These are phyloP conservation scores for Russula foetens DNA, from an alignment of 768 basidiomycete species.

Conservation along the genomic window DNA sequence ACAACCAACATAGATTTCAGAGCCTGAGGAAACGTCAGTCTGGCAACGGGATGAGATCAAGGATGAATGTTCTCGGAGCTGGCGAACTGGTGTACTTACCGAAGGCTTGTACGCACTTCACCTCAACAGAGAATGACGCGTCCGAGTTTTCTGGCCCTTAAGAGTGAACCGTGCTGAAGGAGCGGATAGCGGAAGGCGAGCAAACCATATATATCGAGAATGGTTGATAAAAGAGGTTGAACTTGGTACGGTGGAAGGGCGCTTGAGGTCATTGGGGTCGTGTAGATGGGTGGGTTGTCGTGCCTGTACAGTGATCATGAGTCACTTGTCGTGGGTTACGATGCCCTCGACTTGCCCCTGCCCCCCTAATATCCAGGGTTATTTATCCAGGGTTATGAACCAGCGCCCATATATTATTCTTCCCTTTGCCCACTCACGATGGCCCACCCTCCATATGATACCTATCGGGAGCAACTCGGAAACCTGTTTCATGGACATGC, in stretches of 20 bases:
- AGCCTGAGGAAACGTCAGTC: constrained; percentile 36
- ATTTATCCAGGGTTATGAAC: background rate
- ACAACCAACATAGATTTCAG: constrained; percentile 82
- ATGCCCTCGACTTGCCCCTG: too few relatives aligned
- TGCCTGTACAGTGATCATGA: too few relatives aligned
- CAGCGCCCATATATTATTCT: background rate
- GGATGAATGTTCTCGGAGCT: background rate
- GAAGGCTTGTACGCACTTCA: constrained; percentile 26
- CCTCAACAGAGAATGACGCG: constrained; percentile 9
- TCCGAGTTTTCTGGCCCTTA: constrained; percentile 21
- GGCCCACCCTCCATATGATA: constrained; percentile 3
- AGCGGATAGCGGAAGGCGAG: background rate
- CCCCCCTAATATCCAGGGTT: background rate
- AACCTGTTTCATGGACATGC: constrained; percentile 11
- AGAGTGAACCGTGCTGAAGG: constrained; percentile 10
- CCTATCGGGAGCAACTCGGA: constrained; percentile 16
- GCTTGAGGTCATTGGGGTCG: constrained; percentile 30
- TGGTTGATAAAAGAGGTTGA: constrained; percentile 37
- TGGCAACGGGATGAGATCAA: background rate
- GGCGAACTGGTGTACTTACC: constrained; percentile 15
- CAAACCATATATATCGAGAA: constrained; percentile 22
- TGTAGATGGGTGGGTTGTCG: too few relatives aligned
- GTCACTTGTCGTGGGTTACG: too few relatives aligned
- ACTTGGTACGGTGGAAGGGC: constrained; percentile 60
- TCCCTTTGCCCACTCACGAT: background rate